Base-by-base conservation (phyloP, 257 asterid species). In the Solanum commersonii region DNA sequence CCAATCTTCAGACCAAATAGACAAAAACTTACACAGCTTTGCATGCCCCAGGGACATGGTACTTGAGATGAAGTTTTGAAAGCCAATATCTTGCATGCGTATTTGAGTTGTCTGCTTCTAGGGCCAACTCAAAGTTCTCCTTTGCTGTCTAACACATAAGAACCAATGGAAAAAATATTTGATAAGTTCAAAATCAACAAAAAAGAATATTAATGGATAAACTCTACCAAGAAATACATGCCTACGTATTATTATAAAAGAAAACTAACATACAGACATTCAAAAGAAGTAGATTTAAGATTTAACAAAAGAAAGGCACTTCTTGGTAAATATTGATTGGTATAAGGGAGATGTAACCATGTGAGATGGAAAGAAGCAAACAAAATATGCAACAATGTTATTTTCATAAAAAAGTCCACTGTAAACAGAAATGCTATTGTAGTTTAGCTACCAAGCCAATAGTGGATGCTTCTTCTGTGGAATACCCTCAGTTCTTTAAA, bases 61-160 rank as follows among this genome's bases (percentile, higher is more conserved):
- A 96, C 89, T 95, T 95, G 90, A 95, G 91, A 91, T 95, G 99
- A 89, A 96, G 87, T 88, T 93, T 95, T 84, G 98, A 92, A 88
- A 96, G 88, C 98, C 99, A 96, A 91, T 94, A 95, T 93, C 99
- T 93, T 70, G 98, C 98, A 86, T 95, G 98, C 25, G 98, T 93
- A 88, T 92, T 96, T n/a, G 93, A 83, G 93, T 94, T 95, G 95
- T 96, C 98, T 87, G 93, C 98, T 92, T 95, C 99, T n/a, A 95
- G 91, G 85, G 98, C 98, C 93, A 96, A 90, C 90, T 96, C 99
- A 93, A 96, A 95, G 68, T 93, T 88, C 93, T 96, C 96, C 88
- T 96, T 95, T 86, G 99, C 98, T 56, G 93, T 91, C 99, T 96
- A 94, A 87, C 79, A 86, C 88, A 85, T 68, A 90, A 46, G 84